A percentile compares a stretch with the other conserved stretches of the same genome.
Evolutionary conservation across 2,329 filamentous ascomycete species (phyloP).

Genomic region (Pezicula radicicola): DNA sequence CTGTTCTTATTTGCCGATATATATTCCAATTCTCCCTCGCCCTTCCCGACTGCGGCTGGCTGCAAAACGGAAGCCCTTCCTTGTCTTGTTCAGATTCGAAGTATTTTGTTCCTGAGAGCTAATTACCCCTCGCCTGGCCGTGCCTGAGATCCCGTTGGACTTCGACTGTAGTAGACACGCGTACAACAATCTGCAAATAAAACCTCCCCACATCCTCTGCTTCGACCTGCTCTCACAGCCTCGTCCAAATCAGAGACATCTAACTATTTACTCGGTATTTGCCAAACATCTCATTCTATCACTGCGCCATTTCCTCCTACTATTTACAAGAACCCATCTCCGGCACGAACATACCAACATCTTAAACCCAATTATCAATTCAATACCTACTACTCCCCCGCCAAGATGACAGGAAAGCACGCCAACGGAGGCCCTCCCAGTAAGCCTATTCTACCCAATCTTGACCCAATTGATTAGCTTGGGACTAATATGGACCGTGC

Average conservation of each 20-base stretch:
- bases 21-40: too few relatives aligned
- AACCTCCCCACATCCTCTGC: background rate
- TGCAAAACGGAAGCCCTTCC: background rate
- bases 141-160: background rate
- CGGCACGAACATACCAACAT: background rate
- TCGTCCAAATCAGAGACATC: background rate
- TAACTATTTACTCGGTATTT: background rate
- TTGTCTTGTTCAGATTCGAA: background rate
- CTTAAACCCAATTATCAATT: background rate
- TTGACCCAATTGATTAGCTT: background rate
- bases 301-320: background rate
- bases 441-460: constrained; percentile 1
- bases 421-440: constrained; percentile 6
- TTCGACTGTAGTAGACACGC: background rate
- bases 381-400: background rate
- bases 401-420: constrained; percentile 8
- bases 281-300: background rate
- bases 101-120: background rate
- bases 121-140: background rate
- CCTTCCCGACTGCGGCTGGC: background rate
- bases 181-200: background rate
- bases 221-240: background rate
- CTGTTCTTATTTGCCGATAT: background rate
- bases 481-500: background rate
- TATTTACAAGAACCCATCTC: background rate